Evolutionary conservation across 2,329 filamentous ascomycete genomes (phyloP).

Genomic region (Pseudocercospora fijiensis): DNA sequence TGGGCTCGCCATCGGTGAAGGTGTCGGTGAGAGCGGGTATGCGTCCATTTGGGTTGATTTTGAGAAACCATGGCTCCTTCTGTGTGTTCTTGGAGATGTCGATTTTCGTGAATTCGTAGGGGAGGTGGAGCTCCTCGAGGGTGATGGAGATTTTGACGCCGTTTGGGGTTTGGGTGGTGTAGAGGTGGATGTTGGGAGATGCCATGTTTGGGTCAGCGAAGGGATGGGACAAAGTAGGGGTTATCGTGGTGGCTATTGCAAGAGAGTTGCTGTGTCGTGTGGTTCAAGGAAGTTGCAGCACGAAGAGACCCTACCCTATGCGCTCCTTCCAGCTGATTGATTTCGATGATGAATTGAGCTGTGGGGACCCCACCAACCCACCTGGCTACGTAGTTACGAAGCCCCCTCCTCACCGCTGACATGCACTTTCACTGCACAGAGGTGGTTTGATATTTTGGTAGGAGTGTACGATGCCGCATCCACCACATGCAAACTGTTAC

Average conservation of each 20-base stretch:
- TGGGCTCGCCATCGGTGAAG: constrained; percentile 68
- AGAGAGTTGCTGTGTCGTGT: background rate
- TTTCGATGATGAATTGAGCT: background rate
- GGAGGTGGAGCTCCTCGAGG: constrained; percentile 77
- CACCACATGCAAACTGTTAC: no score
- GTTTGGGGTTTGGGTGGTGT: constrained; percentile 81
- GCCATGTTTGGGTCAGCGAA: constrained; percentile 18
- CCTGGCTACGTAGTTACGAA: background rate
- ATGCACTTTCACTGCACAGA: background rate
- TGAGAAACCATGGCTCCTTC: constrained; percentile 83
- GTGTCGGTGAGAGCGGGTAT: constrained; percentile 85
- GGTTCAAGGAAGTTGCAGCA: background rate
- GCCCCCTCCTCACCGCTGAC: background rate
- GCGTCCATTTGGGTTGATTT: constrained; percentile 85
- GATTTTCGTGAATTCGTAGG: constrained; percentile 74
- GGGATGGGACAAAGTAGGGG: background rate
- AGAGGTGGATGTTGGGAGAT: constrained; percentile 66
- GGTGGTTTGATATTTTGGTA: background rate
- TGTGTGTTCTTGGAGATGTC: constrained; percentile 74
- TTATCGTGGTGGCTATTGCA: background rate
- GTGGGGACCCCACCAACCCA: background rate
- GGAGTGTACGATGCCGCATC: no score
- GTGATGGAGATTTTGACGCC: constrained; percentile 87
- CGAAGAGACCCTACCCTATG: background rate
- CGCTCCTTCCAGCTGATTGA: background rate